These are phyloP conservation scores for Diaporthe longicolla DNA, from an alignment of 2,329 filamentous ascomycete species.

Conservation along the genomic window DNA sequence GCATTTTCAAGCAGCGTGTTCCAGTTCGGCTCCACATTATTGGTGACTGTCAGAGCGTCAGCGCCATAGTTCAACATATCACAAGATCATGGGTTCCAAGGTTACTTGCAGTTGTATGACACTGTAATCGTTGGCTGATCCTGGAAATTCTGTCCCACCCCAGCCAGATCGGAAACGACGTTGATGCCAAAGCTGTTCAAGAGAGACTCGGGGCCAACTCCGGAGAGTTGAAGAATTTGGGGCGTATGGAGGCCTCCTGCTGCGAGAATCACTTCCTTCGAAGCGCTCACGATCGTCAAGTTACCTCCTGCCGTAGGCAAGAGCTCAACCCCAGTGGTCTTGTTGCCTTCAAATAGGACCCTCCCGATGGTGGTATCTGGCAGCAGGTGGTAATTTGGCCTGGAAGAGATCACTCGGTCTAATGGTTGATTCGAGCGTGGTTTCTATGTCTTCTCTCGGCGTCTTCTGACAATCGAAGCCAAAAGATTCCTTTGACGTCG, in stretches of 20 bases:
- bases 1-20: not conserved
- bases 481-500: constrained; percentile 9
- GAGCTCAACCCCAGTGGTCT: not conserved
- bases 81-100: not conserved
- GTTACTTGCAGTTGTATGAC: constrained; percentile 10
- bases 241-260: constrained; percentile 11
- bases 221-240: constrained; percentile 18
- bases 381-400: not conserved
- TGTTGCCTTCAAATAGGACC: not conserved
- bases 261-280: constrained; percentile 5
- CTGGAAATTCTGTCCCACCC: constrained; percentile 14
- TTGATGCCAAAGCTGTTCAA: not conserved
- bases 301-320: not conserved
- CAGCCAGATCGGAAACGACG: not conserved
- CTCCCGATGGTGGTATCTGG: not conserved
- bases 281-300: not conserved
- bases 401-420: not conserved
- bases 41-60: not conserved
- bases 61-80: not conserved
- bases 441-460: constrained; percentile 3
- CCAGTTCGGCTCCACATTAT: constrained; percentile 8
- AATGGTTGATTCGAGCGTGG: constrained; percentile 18
- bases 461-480: not conserved
- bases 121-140: constrained; percentile 13
- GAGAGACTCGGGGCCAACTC: not conserved